Evolutionary conservation across 1,139 yeast genomes (phyloP).

Genomic region (Taphrina deformans): DNA sequence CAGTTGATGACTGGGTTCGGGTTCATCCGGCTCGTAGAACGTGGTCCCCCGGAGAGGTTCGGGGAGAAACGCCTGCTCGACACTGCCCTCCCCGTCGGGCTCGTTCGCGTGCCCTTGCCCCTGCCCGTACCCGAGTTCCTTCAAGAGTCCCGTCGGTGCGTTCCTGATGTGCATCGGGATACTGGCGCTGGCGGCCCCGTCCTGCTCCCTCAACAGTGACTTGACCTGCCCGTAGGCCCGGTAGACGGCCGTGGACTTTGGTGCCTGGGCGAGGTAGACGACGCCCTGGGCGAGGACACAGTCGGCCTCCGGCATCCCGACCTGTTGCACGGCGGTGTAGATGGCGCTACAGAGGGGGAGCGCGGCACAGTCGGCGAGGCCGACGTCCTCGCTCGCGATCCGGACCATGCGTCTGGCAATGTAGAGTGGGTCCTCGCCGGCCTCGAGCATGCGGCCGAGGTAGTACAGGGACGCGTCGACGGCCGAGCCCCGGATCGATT

Average conservation of each 20-base stretch:
- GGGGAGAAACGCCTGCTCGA: slow-evolving; percentile 71
- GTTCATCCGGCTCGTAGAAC: slow-evolving; percentile 44
- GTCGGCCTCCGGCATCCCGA: slow-evolving; percentile 98
- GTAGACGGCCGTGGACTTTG: slow-evolving; percentile 81
- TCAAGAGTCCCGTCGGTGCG: slow-evolving; percentile 91
- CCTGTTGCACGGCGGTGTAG: slow-evolving; percentile 80
- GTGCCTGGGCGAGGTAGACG: slow-evolving; percentile 78
- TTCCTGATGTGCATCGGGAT: slow-evolving; percentile 83
- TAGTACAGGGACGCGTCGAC: slow-evolving; percentile 89
- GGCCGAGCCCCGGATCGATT: slow-evolving; percentile 81
- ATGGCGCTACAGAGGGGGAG: slow-evolving; percentile 85
- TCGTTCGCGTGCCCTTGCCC: slow-evolving; percentile 74
- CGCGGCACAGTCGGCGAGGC: slow-evolving; percentile 64
- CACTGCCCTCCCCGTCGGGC: slow-evolving; percentile 66
- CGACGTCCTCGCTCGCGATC: slow-evolving; percentile 46
- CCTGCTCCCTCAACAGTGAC: slow-evolving; percentile 56
- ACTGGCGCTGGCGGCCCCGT: slow-evolving; percentile 58
- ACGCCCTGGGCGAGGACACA: slow-evolving; percentile 88
- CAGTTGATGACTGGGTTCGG: not conserved
- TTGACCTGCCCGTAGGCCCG: slow-evolving; percentile 73
- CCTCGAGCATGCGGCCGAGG: slow-evolving; percentile 78
- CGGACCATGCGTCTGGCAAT: slow-evolving; percentile 90
- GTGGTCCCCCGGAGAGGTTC: slow-evolving; percentile 49
- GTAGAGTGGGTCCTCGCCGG: slow-evolving; percentile 92
- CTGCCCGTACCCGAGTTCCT: slow-evolving; percentile 78